Evolutionary conservation across 345 rosid genomes (phyloP).

Genomic region (Syzygium aromaticum): DNA sequence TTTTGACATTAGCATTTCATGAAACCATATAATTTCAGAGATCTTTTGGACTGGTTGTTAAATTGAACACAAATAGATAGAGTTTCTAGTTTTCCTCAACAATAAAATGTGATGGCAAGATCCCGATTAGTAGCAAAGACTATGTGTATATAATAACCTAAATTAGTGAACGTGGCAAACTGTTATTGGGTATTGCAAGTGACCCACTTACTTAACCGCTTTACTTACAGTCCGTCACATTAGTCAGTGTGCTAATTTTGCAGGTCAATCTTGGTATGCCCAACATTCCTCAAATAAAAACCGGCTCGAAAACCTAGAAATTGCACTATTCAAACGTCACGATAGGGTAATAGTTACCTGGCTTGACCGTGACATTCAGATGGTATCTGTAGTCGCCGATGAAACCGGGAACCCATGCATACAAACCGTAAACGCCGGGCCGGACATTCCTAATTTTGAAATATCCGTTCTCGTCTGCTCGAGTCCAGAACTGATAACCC

Average conservation of each 20-base stretch:
- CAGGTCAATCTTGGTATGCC: neutral
- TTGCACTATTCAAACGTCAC: neutral
- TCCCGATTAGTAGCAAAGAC: neutral
- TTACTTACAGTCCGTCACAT: neutral
- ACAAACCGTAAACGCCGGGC: slow-evolving; percentile 19
- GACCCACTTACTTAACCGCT: neutral
- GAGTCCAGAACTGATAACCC: slow-evolving; percentile 39
- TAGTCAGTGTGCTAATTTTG: too few relatives aligned
- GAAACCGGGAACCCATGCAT: slow-evolving; percentile 33
- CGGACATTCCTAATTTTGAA: slow-evolving; percentile 24
- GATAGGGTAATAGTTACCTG: slow-evolving; percentile 9
- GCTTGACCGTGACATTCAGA: slow-evolving; percentile 1
- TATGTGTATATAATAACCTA: neutral
- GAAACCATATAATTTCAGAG: neutral
- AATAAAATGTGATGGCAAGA: neutral
- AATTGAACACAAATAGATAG: neutral
- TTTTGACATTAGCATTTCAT: neutral
- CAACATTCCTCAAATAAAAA: neutral
- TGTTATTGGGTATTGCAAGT: neutral
- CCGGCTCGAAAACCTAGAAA: neutral
- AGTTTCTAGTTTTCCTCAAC: neutral
- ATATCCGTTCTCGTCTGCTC: slow-evolving; percentile 12
- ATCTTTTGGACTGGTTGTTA: neutral
- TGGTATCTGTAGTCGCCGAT: slow-evolving; percentile 24
- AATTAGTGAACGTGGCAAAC: neutral